Evolutionary conservation across 768 basidiomycete species (phyloP).

Genomic region (Tricholoma saponaceum): DNA sequence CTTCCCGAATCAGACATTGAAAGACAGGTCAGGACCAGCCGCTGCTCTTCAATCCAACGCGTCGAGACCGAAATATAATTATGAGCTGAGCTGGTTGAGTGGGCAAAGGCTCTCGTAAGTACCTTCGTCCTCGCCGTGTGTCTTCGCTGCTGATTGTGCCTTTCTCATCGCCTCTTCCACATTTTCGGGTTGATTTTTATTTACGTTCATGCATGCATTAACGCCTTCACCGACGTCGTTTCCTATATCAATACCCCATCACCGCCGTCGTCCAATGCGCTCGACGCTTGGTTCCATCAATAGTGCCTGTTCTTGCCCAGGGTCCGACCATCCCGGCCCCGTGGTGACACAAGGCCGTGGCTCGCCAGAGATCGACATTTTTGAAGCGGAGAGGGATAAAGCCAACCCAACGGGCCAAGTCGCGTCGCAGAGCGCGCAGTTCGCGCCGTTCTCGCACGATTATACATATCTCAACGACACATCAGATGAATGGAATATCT

Average conservation of each 20-base stretch:
- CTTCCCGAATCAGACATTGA: constrained; percentile 63
- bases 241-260: background rate
- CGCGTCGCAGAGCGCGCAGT: constrained; percentile 74
- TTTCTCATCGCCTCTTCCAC: background rate
- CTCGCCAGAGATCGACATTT: constrained; percentile 79
- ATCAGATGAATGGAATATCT: constrained; percentile 28
- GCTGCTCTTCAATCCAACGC: constrained; percentile 54
- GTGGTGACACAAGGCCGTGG: constrained; percentile 49
- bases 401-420: constrained; percentile 38
- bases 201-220: background rate
- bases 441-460: constrained; percentile 51
- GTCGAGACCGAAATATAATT: constrained; percentile 48
- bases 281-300: background rate
- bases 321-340: constrained; percentile 78
- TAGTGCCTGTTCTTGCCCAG: constrained; percentile 73
- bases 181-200: constrained; percentile 27
- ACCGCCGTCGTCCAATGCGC: background rate
- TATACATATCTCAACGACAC: constrained; percentile 30
- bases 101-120: constrained; percentile 75
- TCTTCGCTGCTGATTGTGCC: background rate
- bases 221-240: background rate
- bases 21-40: constrained; percentile 47
- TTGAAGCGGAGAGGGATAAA: constrained; percentile 74
- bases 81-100: constrained; percentile 65
- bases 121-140: background rate